Percentiles rank a stretch among this genome's conserved stretches.
Conservation (phyloP, 768 basidiomycete species). For the Suillus placidus region DNA sequence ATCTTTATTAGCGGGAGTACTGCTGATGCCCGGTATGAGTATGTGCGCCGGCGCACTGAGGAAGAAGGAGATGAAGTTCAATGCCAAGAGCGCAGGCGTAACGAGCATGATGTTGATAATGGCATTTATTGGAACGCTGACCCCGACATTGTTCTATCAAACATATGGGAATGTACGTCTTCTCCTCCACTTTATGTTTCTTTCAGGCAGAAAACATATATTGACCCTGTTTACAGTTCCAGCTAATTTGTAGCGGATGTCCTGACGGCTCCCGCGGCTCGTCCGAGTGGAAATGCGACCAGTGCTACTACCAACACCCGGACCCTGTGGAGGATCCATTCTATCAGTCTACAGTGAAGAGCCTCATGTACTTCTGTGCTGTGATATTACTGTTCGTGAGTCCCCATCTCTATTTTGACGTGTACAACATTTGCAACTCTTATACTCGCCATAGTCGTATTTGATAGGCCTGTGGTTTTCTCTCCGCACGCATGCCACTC, state of each 20-base stretch:
- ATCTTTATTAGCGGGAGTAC: slow-evolving; percentile 90
- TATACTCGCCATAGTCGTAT: slow-evolving; percentile 68
- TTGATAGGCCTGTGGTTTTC: slow-evolving; percentile 98
- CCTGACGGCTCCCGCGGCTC: slow-evolving; percentile 40
- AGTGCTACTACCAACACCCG: slow-evolving; percentile 94
- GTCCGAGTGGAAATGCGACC: slow-evolving; percentile 79
- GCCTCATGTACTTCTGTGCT: slow-evolving; percentile 96
- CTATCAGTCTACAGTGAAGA: slow-evolving; percentile 94
- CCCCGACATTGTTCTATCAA: slow-evolving; percentile 97
- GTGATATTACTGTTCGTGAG: slow-evolving; percentile 86
- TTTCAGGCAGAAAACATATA: slow-evolving; percentile 1
- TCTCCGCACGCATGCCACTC: slow-evolving; percentile 93
- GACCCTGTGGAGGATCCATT: slow-evolving; percentile 93
- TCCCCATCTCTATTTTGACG: slow-evolving; percentile 19
- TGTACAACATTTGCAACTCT: slow-evolving; percentile 5
- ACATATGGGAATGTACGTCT: slow-evolving; percentile 91
- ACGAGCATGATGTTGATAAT: slow-evolving; percentile 99
- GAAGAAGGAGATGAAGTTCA: slow-evolving; percentile 96
- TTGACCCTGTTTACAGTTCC: slow-evolving; percentile 60
- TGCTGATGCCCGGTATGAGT: slow-evolving; percentile 95
- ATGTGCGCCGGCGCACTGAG: slow-evolving; percentile 91
- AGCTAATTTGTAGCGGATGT: slow-evolving; percentile 83
- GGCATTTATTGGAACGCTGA: slow-evolving; percentile 96
- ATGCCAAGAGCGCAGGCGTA: slow-evolving; percentile 98
- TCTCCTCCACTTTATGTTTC: slow-evolving; percentile 4